These are phyloP conservation scores for Tilletia walkeri DNA, from an alignment of 1,284 basidiomycete genomes.

Conservation along the genomic window DNA sequence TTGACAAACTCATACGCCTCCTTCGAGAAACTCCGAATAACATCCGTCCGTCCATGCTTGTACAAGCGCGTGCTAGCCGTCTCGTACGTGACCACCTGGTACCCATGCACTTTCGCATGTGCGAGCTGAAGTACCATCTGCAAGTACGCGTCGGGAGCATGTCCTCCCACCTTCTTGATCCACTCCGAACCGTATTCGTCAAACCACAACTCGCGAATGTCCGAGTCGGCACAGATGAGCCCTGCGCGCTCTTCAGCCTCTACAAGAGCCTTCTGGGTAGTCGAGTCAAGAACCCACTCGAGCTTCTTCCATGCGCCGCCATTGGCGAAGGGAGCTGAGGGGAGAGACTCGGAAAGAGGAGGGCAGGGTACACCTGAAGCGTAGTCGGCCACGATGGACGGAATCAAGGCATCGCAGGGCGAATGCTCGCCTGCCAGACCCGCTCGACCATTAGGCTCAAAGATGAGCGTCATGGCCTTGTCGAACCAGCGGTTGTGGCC, in stretches of 20 bases:
- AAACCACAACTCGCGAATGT: constrained; percentile 81
- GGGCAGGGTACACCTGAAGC: constrained; percentile 64
- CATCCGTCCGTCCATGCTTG: constrained; percentile 86
- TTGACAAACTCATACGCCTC: constrained; percentile 79
- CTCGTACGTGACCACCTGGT: constrained; percentile 88
- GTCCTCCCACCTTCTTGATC: constrained; percentile 79
- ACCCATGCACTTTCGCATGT: constrained; percentile 75
- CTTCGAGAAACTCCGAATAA: constrained; percentile 74
- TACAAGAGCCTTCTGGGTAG: neutral
- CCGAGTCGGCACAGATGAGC: constrained; percentile 71
- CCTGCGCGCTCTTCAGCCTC: constrained; percentile 2
- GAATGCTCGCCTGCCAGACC: constrained; percentile 91
- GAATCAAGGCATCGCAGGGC: constrained; percentile 85
- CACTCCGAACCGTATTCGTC: constrained; percentile 82
- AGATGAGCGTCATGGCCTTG: constrained; percentile 77
- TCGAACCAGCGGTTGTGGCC: constrained; percentile 88
- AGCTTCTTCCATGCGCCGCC: constrained; percentile 66
- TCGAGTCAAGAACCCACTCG: constrained; percentile 73
- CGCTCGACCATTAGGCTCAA: constrained; percentile 81
- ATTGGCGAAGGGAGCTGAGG: constrained; percentile 19
- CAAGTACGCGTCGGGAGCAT: constrained; percentile 84
- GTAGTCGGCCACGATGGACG: constrained; percentile 85
- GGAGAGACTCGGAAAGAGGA: constrained; percentile 30
- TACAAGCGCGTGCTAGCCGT: constrained; percentile 90
- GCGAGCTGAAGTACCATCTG: constrained; percentile 93